Evolutionary conservation across 345 rosid species (phyloP).

Genomic region (Populus euphratica): DNA sequence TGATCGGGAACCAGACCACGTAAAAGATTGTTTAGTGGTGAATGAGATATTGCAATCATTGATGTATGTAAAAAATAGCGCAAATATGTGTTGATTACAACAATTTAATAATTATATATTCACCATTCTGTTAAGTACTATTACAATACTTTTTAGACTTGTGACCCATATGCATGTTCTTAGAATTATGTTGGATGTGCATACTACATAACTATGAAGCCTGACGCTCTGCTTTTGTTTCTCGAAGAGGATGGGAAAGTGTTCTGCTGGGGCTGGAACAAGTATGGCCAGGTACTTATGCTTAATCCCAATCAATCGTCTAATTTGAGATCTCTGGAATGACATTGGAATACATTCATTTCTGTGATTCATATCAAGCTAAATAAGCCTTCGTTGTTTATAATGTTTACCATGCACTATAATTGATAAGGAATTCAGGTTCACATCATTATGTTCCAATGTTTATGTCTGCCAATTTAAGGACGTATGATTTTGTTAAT

Average conservation of each 20-base stretch:
- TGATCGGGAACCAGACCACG: background rate
- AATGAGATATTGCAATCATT: background rate
- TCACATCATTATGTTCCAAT: background rate
- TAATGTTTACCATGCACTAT: background rate
- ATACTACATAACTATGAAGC: background rate
- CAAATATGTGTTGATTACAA: background rate
- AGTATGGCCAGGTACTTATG: conserved; percentile 89
- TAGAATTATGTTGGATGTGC: background rate
- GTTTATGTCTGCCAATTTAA: background rate
- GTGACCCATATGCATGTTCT: background rate
- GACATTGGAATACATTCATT: background rate
- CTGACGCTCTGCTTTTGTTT: conserved; percentile 19
- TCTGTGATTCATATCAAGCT: background rate
- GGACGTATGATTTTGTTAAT: background rate
- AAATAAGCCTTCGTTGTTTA: background rate
- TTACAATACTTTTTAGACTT: background rate
- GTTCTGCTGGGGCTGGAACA: conserved; percentile 99
- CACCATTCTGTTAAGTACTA: background rate
- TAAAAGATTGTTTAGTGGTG: background rate
- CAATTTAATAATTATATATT: background rate
- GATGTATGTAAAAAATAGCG: background rate
- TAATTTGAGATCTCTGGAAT: background rate
- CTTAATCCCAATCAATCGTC: background rate
- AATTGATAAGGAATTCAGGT: background rate
- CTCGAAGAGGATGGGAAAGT: conserved; percentile 65